A percentile compares a stretch with the other conserved stretches of the same genome.
phyloP scores from a whole-genome alignment of 202 grass and related monocot species.

The Saccharum hybrid region DNA sequence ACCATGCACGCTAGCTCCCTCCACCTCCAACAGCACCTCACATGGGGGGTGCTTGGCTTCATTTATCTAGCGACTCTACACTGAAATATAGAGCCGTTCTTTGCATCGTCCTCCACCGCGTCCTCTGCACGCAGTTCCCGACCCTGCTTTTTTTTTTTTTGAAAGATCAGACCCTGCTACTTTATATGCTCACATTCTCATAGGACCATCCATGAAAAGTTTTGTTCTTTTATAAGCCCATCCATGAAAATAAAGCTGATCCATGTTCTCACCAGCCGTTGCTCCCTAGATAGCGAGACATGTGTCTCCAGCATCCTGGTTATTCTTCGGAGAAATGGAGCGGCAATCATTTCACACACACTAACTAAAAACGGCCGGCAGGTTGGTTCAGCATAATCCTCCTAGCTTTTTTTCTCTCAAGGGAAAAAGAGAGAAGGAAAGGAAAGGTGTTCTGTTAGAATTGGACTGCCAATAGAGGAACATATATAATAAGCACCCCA shows the following conservation, averaged over 20 bases:
- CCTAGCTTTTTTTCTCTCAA: not conserved
- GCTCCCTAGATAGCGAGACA: not conserved
- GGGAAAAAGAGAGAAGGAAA: too few species aligned
- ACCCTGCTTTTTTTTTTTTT: not conserved
- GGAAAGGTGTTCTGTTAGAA: not conserved
- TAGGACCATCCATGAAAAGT: not conserved
- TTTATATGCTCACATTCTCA: not conserved
- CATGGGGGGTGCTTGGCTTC: not conserved
- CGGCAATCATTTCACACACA: not conserved
- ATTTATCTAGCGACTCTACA: not conserved
- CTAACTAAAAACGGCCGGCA: not conserved
- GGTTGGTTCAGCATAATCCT: not conserved
- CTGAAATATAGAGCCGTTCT: not conserved
- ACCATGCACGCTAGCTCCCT: not conserved
- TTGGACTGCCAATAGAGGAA: not conserved
- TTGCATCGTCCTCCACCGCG: not conserved
- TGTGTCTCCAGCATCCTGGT: not conserved
- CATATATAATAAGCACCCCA: not conserved
- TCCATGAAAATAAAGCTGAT: not conserved
- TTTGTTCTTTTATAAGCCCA: not conserved
- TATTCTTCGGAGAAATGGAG: not conserved
- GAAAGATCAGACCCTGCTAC: not conserved
- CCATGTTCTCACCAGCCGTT: not conserved
- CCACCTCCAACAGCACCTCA: constrained; percentile 32
- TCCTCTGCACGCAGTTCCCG: not conserved